These are phyloP conservation scores for Mallotus repandus DNA, from an alignment of 441 rosid genomes.

Conservation along the genomic window DNA sequence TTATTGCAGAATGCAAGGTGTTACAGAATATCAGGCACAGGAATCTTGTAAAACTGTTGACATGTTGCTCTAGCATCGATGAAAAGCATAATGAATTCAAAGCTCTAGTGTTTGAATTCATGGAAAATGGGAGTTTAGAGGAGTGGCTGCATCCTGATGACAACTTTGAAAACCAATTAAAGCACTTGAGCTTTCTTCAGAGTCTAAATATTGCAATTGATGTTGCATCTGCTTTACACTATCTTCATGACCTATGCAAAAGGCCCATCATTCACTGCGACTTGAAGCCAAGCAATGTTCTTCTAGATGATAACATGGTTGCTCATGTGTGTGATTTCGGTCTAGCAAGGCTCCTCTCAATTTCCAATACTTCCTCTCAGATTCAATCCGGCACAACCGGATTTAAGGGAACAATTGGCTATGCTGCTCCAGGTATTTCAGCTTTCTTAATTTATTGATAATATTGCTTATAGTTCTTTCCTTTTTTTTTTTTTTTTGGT, in stretches of 20 bases:
- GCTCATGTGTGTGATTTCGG: conserved; percentile 24
- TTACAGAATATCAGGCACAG: conserved; percentile 28
- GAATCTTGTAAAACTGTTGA: conserved; percentile 30
- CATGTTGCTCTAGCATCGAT: conserved; percentile 30
- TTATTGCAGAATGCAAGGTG: conserved; percentile 30
- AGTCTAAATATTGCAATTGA: conserved; percentile 33
- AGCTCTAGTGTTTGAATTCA: conserved; percentile 31
- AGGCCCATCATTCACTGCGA: conserved; percentile 22
- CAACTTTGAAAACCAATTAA: neutral
- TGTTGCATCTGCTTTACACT: conserved; percentile 33
- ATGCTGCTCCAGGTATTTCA: conserved; percentile 20
- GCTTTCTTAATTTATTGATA: neutral
- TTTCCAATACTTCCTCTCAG: neutral
- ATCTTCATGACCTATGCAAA: conserved; percentile 35
- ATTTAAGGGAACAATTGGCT: conserved; percentile 20
- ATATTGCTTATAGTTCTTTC: too few species aligned
- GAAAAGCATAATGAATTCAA: conserved; percentile 26
- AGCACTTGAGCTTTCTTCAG: conserved; percentile 15
- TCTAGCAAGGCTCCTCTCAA: conserved; percentile 10
- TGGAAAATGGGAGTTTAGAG: conserved; percentile 34
- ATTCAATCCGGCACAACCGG: neutral
- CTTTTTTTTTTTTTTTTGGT: too few species aligned
- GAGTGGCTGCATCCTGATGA: conserved; percentile 29
- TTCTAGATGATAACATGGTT: conserved; percentile 23
- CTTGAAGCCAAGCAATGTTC: conserved; percentile 29